Evolutionary conservation across 257 asterid genomes (phyloP), one percentile per base, ranked within the genome.

Genomic region (Henckelia pumila): DNA sequence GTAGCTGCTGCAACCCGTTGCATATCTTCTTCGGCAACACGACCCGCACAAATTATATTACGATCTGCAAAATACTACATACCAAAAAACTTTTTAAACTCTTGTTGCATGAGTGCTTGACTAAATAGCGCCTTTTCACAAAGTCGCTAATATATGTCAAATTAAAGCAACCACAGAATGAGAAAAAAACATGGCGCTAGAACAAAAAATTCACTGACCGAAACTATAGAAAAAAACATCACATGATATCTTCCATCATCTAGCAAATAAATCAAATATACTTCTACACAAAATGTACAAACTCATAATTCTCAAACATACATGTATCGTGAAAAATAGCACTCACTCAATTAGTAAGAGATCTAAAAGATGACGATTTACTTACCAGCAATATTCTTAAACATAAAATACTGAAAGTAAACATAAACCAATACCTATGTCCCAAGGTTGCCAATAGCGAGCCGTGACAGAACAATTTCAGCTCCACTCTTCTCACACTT

Each of bases 401-500:
- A 37, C 49, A 37, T 37, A 37, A 17, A 37, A 10, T 37, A 37
- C 49, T 37, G 11, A 2, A 35, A 10, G 16, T 11, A 37, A 37
- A 37, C 17, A 37, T 37, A 37, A 37, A 37, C 17, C 49, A 37
- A 37, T 33, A 91, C 97, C 95, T 91, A 96, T 68, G 97, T 91
- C 33, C 84, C 96, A 62, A 91, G 85, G 78, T 91, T 96, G 65
- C 97, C 97, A 67, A 91, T 91, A 65, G 96, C 96, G 71, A 91
- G 93, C 67, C 97, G 88, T 25, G 97, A 91, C 80, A 86, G 70
- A 76, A 91, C 92, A 67, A 91, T 82, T 78, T 91, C 85, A 65
- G 96, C 96, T 77, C 96, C 97, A 82, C 96, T 91, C 76, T 81
- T 82, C 53, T 81, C 97, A 78, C 97, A 88, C 77, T 88, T 88